phyloP scores from a whole-genome alignment of 441 rosid genomes.

The Pelargonium fulgidum region DNA sequence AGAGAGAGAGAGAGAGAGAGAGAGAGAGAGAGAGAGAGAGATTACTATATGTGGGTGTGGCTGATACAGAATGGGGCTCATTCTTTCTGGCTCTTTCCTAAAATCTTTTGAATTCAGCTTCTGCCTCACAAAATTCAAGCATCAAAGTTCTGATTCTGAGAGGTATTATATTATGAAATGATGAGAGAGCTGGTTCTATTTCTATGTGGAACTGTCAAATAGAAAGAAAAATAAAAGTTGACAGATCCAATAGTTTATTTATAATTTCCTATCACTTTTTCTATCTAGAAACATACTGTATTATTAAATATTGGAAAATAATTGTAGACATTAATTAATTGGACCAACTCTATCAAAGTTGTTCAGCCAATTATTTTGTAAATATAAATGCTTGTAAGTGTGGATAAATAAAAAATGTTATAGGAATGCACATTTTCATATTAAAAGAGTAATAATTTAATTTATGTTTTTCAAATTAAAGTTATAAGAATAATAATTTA shows the following conservation, averaged over 20 bases:
- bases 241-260: constrained; percentile 8
- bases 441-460: no score
- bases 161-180: not conserved
- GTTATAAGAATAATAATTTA: no score
- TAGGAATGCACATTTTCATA: no score
- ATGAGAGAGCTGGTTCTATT: not conserved
- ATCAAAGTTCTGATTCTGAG: not conserved
- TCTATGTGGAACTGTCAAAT: constrained; percentile 1
- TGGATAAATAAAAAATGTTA: no score
- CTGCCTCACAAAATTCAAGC: not conserved
- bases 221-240: not conserved
- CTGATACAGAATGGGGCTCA: not conserved
- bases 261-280: not conserved
- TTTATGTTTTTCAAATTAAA: no score
- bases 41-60: not conserved
- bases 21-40: not conserved
- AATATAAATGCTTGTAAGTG: no score
- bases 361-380: no score
- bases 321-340: no score
- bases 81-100: not conserved
- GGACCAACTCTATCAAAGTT: no score
- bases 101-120: not conserved
- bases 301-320: not conserved
- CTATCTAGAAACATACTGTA: not conserved
- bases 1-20: not conserved